Conservation (phyloP, 2,329 filamentous ascomycete species). For the Colletotrichum sp. region DNA sequence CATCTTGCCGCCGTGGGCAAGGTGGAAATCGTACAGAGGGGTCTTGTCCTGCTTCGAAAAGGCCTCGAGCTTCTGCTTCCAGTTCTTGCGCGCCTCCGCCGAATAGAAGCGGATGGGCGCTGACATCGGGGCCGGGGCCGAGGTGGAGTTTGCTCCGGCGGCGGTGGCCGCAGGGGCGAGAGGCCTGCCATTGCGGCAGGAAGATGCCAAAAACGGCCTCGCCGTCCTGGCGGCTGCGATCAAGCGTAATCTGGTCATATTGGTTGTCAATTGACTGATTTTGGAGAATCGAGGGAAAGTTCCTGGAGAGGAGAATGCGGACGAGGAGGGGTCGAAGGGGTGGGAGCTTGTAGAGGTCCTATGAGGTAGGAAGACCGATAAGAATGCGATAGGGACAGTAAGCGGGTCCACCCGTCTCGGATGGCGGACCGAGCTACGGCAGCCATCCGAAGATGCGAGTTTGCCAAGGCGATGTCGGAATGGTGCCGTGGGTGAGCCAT, state of each 20-base stretch:
- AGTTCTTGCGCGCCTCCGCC: constrained; percentile 9
- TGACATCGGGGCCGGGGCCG: constrained; percentile 5
- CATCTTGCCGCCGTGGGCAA: constrained; percentile 86
- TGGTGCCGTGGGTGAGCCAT: neutral
- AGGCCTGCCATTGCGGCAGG: constrained; percentile 5
- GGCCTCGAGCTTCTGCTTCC: constrained; percentile 24
- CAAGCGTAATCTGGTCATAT: constrained; percentile 11
- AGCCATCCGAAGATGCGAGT: neutral
- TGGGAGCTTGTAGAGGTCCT: neutral
- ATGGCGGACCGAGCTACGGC: neutral
- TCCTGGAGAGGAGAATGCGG: neutral
- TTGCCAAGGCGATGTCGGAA: neutral
- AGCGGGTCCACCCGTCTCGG: neutral
- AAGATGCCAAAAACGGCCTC: neutral
- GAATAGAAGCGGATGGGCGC: constrained; percentile 5
- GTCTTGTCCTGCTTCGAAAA: constrained; percentile 61
- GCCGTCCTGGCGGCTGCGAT: constrained; percentile 11
- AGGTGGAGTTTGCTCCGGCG: neutral
- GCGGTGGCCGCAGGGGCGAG: neutral
- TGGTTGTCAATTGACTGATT: neutral
- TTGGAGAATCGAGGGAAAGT: neutral
- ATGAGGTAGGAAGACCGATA: neutral
- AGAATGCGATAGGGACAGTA: neutral
- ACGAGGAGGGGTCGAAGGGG: neutral
- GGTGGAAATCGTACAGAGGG: constrained; percentile 79